A percentile compares a stretch with the other conserved stretches of the same genome.
Conservation (phyloP, 495 filamentous ascomycete genomes). For the Xylaria intraflava region DNA sequence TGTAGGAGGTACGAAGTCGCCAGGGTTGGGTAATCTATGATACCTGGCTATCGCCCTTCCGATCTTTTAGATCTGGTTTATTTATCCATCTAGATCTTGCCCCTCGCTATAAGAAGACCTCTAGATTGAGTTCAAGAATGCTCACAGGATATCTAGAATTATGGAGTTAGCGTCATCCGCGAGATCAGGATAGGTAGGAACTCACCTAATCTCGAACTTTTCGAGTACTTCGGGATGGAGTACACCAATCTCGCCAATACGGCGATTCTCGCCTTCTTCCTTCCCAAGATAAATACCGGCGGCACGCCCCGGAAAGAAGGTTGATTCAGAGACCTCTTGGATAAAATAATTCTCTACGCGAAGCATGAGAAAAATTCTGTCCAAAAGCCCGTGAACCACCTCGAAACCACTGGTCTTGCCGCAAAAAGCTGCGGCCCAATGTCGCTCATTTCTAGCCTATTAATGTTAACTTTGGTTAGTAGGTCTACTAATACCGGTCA, state of each 20-base stretch:
- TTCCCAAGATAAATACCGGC: slow-evolving; percentile 73
- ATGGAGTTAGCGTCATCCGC: slow-evolving; percentile 19
- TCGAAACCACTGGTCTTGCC: slow-evolving; percentile 96
- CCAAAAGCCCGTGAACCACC: slow-evolving; percentile 87
- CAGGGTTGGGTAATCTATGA: neutral
- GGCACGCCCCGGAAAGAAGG: slow-evolving; percentile 85
- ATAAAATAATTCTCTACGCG: slow-evolving; percentile 83
- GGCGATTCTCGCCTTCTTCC: slow-evolving; percentile 55
- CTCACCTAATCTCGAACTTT: slow-evolving; percentile 82
- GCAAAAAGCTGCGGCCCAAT: slow-evolving; percentile 91
- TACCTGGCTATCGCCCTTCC: neutral
- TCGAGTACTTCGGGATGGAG: slow-evolving; percentile 87
- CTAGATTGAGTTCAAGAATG: slow-evolving; percentile 91
- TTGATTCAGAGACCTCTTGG: slow-evolving; percentile 70
- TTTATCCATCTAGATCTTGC: neutral
- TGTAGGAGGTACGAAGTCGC: neutral
- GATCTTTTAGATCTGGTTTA: neutral
- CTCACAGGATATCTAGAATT: slow-evolving; percentile 71
- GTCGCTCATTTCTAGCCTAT: slow-evolving; percentile 78
- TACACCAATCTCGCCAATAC: slow-evolving; percentile 85
- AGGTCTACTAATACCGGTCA: neutral
- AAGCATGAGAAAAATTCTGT: slow-evolving; percentile 89
- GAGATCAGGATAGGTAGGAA: neutral
- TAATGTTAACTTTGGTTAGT: slow-evolving; percentile 17
- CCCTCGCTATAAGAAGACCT: slow-evolving; percentile 70